Conservation (phyloP, 176 grass and related monocot species). For the Musa beccarii region DNA sequence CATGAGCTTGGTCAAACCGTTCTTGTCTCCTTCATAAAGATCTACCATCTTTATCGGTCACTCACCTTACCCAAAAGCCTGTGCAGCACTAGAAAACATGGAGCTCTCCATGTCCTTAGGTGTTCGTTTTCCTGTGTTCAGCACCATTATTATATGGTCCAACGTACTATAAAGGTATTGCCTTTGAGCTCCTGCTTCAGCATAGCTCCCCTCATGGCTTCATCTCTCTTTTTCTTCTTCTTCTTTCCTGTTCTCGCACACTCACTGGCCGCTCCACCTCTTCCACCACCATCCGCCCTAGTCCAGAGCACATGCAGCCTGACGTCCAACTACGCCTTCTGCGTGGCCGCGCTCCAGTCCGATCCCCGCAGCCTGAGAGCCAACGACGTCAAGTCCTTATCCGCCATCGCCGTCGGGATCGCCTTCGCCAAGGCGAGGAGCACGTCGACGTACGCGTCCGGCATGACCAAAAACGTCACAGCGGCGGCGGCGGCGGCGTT, state of each 20-base stretch:
- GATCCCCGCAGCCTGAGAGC: constrained; percentile 10
- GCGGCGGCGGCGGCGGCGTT: not conserved
- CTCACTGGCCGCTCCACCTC: not conserved
- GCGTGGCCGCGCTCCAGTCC: constrained; percentile 8
- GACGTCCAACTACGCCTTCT: constrained; percentile 9
- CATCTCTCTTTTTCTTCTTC: not conserved
- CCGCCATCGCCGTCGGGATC: not conserved
- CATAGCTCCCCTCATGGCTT: not conserved
- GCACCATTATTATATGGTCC: no score
- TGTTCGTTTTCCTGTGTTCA: no score
- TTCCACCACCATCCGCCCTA: not conserved
- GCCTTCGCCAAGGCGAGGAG: not conserved
- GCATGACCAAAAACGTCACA: not conserved
- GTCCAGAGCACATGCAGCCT: constrained; percentile 7
- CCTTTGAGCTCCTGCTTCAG: not conserved
- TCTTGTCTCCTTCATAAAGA: not conserved
- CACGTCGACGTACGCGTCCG: not conserved
- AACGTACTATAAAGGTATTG: not conserved
- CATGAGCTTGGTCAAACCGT: not conserved
- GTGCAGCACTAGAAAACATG: not conserved
- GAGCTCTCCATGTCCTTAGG: not conserved
- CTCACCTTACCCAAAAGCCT: not conserved
- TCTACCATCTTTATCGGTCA: not conserved
- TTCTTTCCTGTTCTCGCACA: not conserved
- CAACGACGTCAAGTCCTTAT: constrained; percentile 3